Evolutionary conservation across 352 stramenopile genomes (phyloP).

Genomic region (Globisporangium ultimum): DNA sequence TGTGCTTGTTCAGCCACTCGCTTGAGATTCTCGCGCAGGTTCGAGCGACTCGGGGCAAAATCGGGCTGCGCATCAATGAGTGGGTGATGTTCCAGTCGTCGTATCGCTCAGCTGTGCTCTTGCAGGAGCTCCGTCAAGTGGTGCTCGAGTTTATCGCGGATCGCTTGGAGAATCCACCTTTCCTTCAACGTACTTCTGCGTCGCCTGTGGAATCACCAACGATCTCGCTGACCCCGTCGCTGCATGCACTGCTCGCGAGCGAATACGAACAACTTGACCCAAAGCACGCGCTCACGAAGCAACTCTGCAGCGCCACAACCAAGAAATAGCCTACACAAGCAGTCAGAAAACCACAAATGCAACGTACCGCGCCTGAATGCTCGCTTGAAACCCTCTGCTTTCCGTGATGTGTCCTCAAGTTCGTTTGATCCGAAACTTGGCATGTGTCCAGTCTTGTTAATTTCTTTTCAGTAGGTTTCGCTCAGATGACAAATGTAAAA

Average conservation of each 20-base stretch:
- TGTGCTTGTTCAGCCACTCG: constrained; percentile 70
- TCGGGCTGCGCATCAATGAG: constrained; percentile 63
- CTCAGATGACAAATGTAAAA: too few species aligned
- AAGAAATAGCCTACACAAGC: neutral
- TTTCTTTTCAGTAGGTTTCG: too few species aligned
- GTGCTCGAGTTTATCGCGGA: constrained; percentile 28
- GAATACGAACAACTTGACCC: constrained; percentile 51
- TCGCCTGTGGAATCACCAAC: neutral
- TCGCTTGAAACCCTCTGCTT: too few species aligned
- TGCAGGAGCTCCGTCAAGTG: constrained; percentile 40
- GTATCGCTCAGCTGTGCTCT: constrained; percentile 44
- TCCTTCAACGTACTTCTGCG: constrained; percentile 5
- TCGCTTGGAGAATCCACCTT: constrained; percentile 37
- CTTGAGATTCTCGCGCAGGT: constrained; percentile 56
- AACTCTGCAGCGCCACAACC: constrained; percentile 16
- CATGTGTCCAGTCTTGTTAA: too few species aligned
- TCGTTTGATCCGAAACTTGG: too few species aligned
- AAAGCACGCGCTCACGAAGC: constrained; percentile 40
- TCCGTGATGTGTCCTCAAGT: too few species aligned
- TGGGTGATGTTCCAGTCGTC: constrained; percentile 66
- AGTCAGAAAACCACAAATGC: too few species aligned
- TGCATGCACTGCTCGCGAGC: constrained; percentile 34
- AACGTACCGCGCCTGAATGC: too few species aligned
- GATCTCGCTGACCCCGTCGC: constrained; percentile 21
- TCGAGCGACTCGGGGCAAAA: constrained; percentile 20